A percentile compares a stretch with the other conserved stretches of the same genome.
Evolutionary conservation across 768 basidiomycete species (phyloP).

Genomic region (Thelephora aurantiotincta): DNA sequence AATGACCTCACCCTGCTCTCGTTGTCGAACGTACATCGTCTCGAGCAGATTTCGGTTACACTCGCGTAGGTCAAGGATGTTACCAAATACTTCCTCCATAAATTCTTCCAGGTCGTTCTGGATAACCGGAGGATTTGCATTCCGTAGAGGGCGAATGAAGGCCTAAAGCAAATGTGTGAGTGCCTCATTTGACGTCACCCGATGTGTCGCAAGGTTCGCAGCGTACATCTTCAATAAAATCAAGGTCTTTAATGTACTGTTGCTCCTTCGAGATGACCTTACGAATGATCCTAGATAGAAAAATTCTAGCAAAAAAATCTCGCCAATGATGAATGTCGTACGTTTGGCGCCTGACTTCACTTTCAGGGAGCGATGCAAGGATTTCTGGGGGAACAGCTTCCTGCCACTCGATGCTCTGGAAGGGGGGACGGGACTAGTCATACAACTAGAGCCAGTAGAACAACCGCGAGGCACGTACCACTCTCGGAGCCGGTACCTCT

Average conservation of each 20-base stretch:
- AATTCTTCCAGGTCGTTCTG: slow-evolving; percentile 59
- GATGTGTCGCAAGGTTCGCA: slow-evolving; percentile 21
- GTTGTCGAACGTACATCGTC: slow-evolving; percentile 72
- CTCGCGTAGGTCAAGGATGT: slow-evolving; percentile 76
- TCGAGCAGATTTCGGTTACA: slow-evolving; percentile 76
- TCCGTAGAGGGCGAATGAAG: slow-evolving; percentile 41
- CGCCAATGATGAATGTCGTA: slow-evolving; percentile 11
- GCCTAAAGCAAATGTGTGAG: slow-evolving; percentile 19
- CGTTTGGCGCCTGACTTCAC: slow-evolving; percentile 77
- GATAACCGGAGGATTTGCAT: slow-evolving; percentile 41
- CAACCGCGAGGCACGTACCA: not conserved
- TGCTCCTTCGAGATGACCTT: slow-evolving; percentile 83
- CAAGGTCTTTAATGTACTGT: slow-evolving; percentile 80
- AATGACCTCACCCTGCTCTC: slow-evolving; percentile 74
- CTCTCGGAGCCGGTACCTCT: slow-evolving; percentile 4
- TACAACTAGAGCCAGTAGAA: not conserved
- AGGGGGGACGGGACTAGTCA: not conserved
- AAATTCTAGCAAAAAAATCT: slow-evolving; percentile 1
- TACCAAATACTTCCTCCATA: slow-evolving; percentile 82
- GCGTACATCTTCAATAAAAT: slow-evolving; percentile 60
- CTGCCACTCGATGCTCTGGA: slow-evolving; percentile 34
- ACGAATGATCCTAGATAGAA: slow-evolving; percentile 45
- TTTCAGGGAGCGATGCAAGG: slow-evolving; percentile 44
- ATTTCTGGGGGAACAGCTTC: slow-evolving; percentile 34
- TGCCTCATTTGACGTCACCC: slow-evolving; percentile 15